These are phyloP conservation scores for Martiniozyma abietophila DNA, from an alignment of 805 yeast species.

Conservation along the genomic window DNA sequence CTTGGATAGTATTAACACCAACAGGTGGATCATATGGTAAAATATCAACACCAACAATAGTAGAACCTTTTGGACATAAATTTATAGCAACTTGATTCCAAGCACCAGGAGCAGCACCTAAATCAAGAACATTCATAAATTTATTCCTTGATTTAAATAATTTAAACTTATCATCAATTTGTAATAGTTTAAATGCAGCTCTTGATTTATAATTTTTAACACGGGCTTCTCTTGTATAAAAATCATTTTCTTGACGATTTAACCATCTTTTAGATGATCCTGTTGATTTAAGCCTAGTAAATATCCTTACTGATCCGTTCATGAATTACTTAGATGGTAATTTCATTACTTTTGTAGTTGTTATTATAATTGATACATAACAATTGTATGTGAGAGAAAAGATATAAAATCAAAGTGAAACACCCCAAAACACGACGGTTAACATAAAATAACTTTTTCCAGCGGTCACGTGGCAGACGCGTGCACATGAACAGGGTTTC, in stretches of 20 bases:
- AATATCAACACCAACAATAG: conserved; percentile 74
- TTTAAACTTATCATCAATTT: conserved; percentile 56
- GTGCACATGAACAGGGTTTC: background rate
- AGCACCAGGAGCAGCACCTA: conserved; percentile 92
- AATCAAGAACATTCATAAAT: conserved; percentile 51
- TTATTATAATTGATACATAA: no score
- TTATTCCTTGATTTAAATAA: conserved; percentile 32
- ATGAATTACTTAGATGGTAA: no score
- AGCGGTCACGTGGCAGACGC: conserved; percentile 13
- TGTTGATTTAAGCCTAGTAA: conserved; percentile 17
- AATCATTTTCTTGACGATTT: conserved; percentile 57
- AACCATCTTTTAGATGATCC: conserved; percentile 67
- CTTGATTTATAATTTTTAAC: conserved; percentile 59
- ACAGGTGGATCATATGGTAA: conserved; percentile 69
- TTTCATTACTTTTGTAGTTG: no score
- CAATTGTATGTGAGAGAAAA: no score
- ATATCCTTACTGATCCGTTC: no score
- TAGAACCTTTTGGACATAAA: conserved; percentile 39
- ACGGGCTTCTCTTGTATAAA: conserved; percentile 58
- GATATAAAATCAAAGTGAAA: no score
- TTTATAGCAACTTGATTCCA: conserved; percentile 82
- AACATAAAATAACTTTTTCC: no score
- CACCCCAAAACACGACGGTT: no score
- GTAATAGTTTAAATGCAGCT: conserved; percentile 83
- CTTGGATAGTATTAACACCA: conserved; percentile 78